Evolutionary conservation across 2,329 filamentous ascomycete species (phyloP).

Genomic region (Colletotrichum sp.): DNA sequence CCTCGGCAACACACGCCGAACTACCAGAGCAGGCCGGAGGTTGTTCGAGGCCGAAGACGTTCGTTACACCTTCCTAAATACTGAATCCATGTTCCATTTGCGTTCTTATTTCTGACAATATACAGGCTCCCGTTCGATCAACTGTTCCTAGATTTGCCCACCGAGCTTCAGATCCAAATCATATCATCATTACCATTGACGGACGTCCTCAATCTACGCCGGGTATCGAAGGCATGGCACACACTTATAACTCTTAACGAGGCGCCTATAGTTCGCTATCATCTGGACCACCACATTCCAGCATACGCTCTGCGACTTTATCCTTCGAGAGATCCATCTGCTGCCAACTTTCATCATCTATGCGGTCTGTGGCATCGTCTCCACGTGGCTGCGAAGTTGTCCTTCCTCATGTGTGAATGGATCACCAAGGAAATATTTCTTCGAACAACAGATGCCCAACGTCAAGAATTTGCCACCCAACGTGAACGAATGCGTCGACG

Average conservation of each 20-base stretch:
- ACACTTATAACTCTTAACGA: conserved; percentile 64
- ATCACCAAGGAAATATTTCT: conserved; percentile 70
- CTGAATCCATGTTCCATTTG: neutral
- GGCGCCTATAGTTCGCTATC: conserved; percentile 63
- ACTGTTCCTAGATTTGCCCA: conserved; percentile 62
- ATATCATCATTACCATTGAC: conserved; percentile 63
- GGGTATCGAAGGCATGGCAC: conserved; percentile 64
- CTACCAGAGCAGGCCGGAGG: neutral
- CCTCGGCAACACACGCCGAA: neutral
- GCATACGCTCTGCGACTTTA: conserved; percentile 65
- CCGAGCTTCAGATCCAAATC: conserved; percentile 67
- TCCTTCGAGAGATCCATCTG: conserved; percentile 50
- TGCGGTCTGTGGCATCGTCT: conserved; percentile 70
- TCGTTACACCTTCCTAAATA: neutral
- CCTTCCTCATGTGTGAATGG: conserved; percentile 66
- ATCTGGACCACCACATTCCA: conserved; percentile 63
- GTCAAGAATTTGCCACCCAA: conserved; percentile 62
- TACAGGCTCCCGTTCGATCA: conserved; percentile 55
- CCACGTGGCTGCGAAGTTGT: conserved; percentile 67
- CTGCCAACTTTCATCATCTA: conserved; percentile 63
- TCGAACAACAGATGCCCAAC: conserved; percentile 58
- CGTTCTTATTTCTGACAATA: conserved; percentile 21
- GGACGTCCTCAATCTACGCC: conserved; percentile 62
- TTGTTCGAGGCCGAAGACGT: conserved; percentile 3
- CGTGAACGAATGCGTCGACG: conserved; percentile 67